Percentiles rank a stretch among this genome's conserved stretches.
These are phyloP conservation scores for Fusarium bulbicola DNA, from an alignment of 2,329 filamentous ascomycete species.

Conservation along the genomic window DNA sequence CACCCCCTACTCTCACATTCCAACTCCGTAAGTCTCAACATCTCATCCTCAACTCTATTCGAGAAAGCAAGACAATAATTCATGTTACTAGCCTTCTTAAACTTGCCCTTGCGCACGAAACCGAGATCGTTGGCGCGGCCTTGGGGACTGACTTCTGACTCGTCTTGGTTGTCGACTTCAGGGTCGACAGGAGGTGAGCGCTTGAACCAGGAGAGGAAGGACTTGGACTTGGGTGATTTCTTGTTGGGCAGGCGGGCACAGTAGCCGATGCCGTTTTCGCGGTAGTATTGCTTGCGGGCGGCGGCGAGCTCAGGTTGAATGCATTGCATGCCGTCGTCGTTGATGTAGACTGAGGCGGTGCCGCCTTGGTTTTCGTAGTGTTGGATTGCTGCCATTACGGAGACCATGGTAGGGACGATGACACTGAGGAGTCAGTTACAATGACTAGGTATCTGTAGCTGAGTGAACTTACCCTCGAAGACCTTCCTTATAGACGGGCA, in stretches of 20 bases:
- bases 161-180: conserved; percentile 49
- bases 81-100: conserved; percentile 76
- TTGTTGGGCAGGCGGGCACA: conserved; percentile 61
- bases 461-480: conserved; percentile 28
- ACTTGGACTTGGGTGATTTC: conserved; percentile 29
- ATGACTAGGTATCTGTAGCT: too few relatives aligned
- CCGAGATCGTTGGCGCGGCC: conserved; percentile 50
- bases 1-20: conserved; percentile 35
- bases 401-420: conserved; percentile 65
- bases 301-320: conserved; percentile 59
- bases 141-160: conserved; percentile 48
- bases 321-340: conserved; percentile 74
- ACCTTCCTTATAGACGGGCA: conserved; percentile 56
- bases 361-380: conserved; percentile 71
- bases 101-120: conserved; percentile 67
- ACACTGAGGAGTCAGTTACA: conserved; percentile 37
- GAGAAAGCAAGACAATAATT: conserved; percentile 68
- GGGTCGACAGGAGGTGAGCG: conserved; percentile 28
- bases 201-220: conserved; percentile 52
- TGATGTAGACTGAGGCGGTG: conserved; percentile 73
- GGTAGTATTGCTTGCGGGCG: conserved; percentile 63
- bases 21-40: conserved; percentile 43
- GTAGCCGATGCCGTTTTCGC: conserved; percentile 67
- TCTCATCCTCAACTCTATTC: conserved; percentile 62
- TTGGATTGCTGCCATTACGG: conserved; percentile 65